Evolutionary conservation across 2,329 filamentous ascomycete species (phyloP).

Genomic region (Colletotrichum limetticola): DNA sequence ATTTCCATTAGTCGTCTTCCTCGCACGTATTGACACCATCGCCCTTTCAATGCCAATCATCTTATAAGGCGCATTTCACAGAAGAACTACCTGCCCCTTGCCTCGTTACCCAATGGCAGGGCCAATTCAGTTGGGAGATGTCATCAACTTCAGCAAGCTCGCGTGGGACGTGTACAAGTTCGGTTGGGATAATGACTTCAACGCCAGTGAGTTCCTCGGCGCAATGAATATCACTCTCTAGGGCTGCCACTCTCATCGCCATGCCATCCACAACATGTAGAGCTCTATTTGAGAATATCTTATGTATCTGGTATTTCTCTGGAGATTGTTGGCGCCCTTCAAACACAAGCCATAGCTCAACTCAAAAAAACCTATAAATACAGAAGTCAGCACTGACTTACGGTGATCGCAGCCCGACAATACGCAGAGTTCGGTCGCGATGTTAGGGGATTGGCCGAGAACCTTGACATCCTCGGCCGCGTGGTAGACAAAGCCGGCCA

Average conservation of each 20-base stretch:
- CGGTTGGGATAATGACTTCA: conserved; percentile 46
- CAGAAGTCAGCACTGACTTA: neutral
- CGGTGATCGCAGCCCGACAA: conserved; percentile 40
- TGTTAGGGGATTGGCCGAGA: conserved; percentile 43
- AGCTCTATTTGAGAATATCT: neutral
- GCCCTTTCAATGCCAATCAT: conserved; percentile 7
- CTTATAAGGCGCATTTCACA: conserved; percentile 15
- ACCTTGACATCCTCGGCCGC: conserved; percentile 43
- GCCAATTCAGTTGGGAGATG: conserved; percentile 43
- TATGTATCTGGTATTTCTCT: neutral
- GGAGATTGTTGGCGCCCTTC: neutral
- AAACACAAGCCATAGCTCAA: neutral
- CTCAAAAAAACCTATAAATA: neutral
- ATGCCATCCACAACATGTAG: neutral
- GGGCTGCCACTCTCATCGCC: neutral
- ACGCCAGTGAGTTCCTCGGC: conserved; percentile 43
- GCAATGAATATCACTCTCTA: neutral
- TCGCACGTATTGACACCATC: conserved; percentile 3
- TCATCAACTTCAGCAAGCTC: conserved; percentile 44
- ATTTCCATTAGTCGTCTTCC: conserved; percentile 22
- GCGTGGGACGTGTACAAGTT: conserved; percentile 47
- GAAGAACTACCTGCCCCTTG: neutral
- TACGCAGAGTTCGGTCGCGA: conserved; percentile 47
- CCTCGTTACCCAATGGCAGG: conserved; percentile 23
- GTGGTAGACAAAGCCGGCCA: conserved; percentile 43